A percentile compares a stretch with the other conserved stretches of the same genome.
Evolutionary conservation across 2,329 filamentous ascomycete genomes (phyloP).

Genomic region (Paraphoma chrysanthemicola): DNA sequence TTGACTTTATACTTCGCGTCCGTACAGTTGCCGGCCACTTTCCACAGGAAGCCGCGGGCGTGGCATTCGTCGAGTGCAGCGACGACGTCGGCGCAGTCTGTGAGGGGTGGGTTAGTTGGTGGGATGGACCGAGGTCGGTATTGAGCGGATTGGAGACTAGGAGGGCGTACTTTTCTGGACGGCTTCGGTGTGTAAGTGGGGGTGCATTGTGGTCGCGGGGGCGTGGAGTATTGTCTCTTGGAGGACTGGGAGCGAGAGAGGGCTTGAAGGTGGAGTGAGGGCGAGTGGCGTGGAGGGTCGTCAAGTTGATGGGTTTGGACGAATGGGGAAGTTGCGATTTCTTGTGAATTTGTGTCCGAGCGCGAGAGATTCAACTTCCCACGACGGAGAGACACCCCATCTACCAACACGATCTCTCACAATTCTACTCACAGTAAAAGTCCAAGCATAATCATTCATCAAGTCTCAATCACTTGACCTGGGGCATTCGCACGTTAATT

Average conservation of each 20-base stretch:
- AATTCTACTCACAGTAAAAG: not conserved
- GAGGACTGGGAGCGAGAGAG: not conserved
- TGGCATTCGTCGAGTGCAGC: conserved; percentile 94
- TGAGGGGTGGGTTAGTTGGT: conserved; percentile 3
- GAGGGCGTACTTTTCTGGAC: conserved; percentile 72
- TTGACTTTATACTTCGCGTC: conserved; percentile 83
- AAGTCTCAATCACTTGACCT: no score
- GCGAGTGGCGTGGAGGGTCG: no score
- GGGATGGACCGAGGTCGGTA: not conserved
- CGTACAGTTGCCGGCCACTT: conserved; percentile 89
- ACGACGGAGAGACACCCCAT: conserved; percentile 3
- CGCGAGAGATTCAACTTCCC: conserved; percentile 14
- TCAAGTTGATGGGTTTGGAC: conserved; percentile 1
- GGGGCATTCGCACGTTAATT: no score
- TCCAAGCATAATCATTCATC: no score
- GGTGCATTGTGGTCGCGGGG: conserved; percentile 76
- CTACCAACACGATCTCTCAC: not conserved
- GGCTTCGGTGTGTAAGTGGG: conserved; percentile 92
- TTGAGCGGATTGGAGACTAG: no score
- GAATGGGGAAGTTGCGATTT: conserved; percentile 27
- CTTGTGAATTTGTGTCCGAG: conserved; percentile 34
- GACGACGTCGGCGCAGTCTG: conserved; percentile 96
- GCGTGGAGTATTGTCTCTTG: not conserved
- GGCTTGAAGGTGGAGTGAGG: not conserved
- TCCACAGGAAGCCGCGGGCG: conserved; percentile 88